Percentiles rank a stretch among this genome's conserved stretches.
phyloP scores from a whole-genome alignment of 1,139 yeast genomes.

The Suzukiozyma palmioleophila region DNA sequence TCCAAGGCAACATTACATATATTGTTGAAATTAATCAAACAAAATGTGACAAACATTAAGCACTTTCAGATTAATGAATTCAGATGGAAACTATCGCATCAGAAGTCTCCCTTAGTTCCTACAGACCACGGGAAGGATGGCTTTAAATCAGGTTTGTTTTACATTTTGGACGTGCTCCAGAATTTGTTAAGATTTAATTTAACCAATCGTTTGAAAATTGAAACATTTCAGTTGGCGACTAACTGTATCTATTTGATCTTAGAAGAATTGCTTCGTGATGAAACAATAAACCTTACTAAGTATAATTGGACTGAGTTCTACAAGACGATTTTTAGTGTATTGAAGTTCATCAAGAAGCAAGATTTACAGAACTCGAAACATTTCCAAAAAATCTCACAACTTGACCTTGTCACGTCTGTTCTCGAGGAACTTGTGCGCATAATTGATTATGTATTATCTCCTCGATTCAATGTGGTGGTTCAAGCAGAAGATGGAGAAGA shows the following conservation, averaged over 20 bases:
- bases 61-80: slow-evolving; percentile 30
- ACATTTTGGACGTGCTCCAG: slow-evolving; percentile 35
- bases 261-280: slow-evolving; percentile 6
- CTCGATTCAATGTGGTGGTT: slow-evolving; percentile 12
- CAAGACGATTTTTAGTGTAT: slow-evolving; percentile 21
- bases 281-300: slow-evolving; percentile 8
- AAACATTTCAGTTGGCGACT: slow-evolving; percentile 24
- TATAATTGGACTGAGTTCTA: slow-evolving; percentile 30
- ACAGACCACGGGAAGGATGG: slow-evolving; percentile 20
- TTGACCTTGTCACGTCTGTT: slow-evolving; percentile 14
- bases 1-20: slow-evolving; percentile 22
- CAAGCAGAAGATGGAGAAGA: slow-evolving; percentile 12
- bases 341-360: slow-evolving; percentile 23
- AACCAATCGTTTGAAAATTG: slow-evolving; percentile 30
- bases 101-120: slow-evolving; percentile 32
- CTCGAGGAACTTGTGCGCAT: slow-evolving; percentile 26
- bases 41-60: slow-evolving; percentile 12
- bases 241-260: slow-evolving; percentile 22
- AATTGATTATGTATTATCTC: slow-evolving; percentile 16
- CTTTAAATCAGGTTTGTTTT: slow-evolving; percentile 28
- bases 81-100: slow-evolving; percentile 42
- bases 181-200: slow-evolving; percentile 36
- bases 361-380: slow-evolving; percentile 15
- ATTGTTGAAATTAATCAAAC: slow-evolving; percentile 20
- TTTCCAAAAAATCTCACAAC: slow-evolving; percentile 11